Conservation (phyloP, 768 basidiomycete genomes). For the Cytidiella melzeri region DNA sequence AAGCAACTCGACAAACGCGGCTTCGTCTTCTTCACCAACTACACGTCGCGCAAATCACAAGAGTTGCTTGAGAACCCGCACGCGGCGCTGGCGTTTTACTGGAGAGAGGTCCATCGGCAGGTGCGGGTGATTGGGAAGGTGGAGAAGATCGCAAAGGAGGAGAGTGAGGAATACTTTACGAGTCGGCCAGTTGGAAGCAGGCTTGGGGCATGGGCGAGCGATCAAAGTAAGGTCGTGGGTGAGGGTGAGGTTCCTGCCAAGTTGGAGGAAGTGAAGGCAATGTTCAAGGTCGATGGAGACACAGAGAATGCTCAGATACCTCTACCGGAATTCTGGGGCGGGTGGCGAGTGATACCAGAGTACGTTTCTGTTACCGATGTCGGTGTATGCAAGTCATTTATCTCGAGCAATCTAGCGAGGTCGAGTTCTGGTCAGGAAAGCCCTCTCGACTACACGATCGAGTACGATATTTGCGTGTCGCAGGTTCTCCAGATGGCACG, state of each 20-base stretch:
- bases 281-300: conserved; percentile 43
- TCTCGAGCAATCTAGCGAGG: too few relatives aligned
- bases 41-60: conserved; percentile 83
- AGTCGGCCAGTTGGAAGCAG: conserved; percentile 78
- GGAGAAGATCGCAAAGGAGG: conserved; percentile 66
- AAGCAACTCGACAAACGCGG: conserved; percentile 85
- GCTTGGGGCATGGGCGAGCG: conserved; percentile 91
- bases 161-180: conserved; percentile 80
- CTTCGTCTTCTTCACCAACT: conserved; percentile 97
- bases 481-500: conserved; percentile 39
- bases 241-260: conserved; percentile 65
- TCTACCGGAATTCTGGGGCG: conserved; percentile 92
- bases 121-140: conserved; percentile 83
- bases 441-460: conserved; percentile 93
- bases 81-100: conserved; percentile 85
- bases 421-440: conserved; percentile 97
- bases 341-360: conserved; percentile 91
- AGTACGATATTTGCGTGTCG: conserved; percentile 62
- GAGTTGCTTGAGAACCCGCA: conserved; percentile 76
- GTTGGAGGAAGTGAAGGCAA: conserved; percentile 49
- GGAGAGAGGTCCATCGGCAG: conserved; percentile 76
- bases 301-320: conserved; percentile 50
- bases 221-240: conserved; percentile 73
- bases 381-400: too few relatives aligned
- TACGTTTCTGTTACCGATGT: too few relatives aligned